phyloP scores from a whole-genome alignment of 768 basidiomycete genomes.

The Amanita exitialis region DNA sequence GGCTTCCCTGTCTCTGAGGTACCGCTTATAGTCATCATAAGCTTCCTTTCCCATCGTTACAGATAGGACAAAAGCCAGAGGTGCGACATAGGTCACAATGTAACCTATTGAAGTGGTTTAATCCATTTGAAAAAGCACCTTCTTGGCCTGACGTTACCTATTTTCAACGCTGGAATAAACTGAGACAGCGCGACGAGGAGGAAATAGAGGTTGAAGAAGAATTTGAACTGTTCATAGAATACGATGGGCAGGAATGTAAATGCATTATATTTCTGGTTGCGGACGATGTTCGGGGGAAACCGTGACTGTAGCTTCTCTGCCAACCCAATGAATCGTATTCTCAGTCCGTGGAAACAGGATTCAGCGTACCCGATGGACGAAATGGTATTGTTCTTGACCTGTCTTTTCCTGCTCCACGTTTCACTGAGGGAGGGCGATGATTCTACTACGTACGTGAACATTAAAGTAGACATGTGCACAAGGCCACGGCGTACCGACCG shows the following conservation, averaged over 20 bases:
- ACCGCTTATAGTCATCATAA: conserved; percentile 94
- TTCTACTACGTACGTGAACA: conserved; percentile 11
- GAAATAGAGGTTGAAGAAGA: conserved; percentile 99
- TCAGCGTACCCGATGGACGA: conserved; percentile 48
- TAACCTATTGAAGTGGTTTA: conserved; percentile 49
- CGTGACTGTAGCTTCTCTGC: conserved; percentile 61
- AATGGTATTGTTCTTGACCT: conserved; percentile 74
- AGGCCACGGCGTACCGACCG: conserved; percentile 13
- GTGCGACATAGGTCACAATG: conserved; percentile 92
- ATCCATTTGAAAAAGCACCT: not conserved
- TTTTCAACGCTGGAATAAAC: conserved; percentile 92
- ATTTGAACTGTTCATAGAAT: conserved; percentile 99
- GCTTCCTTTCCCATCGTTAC: conserved; percentile 99
- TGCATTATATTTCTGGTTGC: conserved; percentile 97
- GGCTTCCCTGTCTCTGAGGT: conserved; percentile 86
- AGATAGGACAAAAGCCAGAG: conserved; percentile 87
- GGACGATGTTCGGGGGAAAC: conserved; percentile 84
- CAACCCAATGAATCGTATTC: not conserved
- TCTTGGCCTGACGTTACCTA: conserved; percentile 44
- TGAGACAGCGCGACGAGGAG: conserved; percentile 93
- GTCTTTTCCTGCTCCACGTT: conserved; percentile 29
- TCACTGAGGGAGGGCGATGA: conserved; percentile 16
- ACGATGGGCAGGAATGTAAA: conserved; percentile 97
- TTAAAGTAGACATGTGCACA: not conserved
- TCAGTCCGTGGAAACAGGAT: not conserved